Evolutionary conservation across 2,329 filamentous ascomycete species (phyloP).

Genomic region (Xylariaceae sp.): DNA sequence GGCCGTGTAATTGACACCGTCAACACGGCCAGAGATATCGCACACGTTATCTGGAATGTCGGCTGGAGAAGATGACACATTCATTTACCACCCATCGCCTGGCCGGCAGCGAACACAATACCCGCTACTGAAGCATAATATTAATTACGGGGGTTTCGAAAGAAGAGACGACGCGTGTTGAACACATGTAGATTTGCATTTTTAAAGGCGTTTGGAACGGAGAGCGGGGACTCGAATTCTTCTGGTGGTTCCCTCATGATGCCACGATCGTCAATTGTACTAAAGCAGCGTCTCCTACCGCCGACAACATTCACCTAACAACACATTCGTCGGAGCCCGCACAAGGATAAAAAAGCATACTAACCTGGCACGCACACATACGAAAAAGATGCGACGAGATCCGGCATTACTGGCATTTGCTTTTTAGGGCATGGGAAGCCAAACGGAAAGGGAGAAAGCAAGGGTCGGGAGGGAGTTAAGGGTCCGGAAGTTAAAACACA

Average conservation of each 20-base stretch:
- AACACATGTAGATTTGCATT: constrained; percentile 14
- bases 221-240: constrained; percentile 5
- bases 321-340: constrained; percentile 1
- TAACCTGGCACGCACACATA: neutral
- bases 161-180: neutral
- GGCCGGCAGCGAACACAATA: constrained; percentile 8
- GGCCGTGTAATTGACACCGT: constrained; percentile 77
- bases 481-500: neutral
- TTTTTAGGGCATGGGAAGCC: constrained; percentile 9
- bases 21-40: constrained; percentile 65
- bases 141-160: neutral
- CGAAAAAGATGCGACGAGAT: neutral
- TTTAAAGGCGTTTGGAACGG: constrained; percentile 14
- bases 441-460: neutral
- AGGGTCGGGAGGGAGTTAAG: neutral
- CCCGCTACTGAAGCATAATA: constrained; percentile 1
- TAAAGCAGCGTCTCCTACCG: constrained; percentile 7
- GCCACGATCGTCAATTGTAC: constrained; percentile 15
- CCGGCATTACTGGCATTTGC: constrained; percentile 2
- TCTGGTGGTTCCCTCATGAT: constrained; percentile 9
- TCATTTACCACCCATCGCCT: neutral
- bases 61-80: constrained; percentile 50
- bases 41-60: constrained; percentile 67
- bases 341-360: constrained; percentile 6
- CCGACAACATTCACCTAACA: too few relatives aligned